Base-by-base conservation (phyloP, 805 yeast genomes). In the Saturnispora diversa region DNA sequence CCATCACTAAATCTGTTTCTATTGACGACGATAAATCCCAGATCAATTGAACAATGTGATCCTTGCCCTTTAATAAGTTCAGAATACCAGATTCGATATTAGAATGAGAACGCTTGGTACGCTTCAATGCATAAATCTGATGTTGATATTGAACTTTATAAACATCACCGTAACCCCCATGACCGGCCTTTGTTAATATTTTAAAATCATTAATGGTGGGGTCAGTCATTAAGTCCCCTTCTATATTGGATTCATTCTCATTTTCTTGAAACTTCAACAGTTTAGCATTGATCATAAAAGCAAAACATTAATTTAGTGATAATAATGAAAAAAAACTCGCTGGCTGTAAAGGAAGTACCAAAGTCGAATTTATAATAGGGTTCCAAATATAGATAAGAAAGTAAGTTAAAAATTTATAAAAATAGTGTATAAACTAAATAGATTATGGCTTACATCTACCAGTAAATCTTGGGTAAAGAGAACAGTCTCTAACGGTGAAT, bases 401-500 rank as follows among this genome's bases (percentile, higher is more conserved):
- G 19, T 23, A 5, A 5, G 21, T 29, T 15, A 11, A 13, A 35
- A 10, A 21, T 21, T 15, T 40, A 19, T 31, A 20, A 16, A 35
- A 15, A 36, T 15, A 25, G n/a, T n/a, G n/a, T 24, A 15, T 15
- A 17, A n/a, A 19, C 17, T 16, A 20, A 6, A 26, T 10, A 10
- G 12, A 4, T 35, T 66, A 90, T 68, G 99, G 99, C 68, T 78
- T 85, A 72, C 97, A 90, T 73, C 99, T 81, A 47, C 97, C 99
- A 42, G 94, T 72, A 73, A 85, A 92, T 68, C 99, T 84, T 51
- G 99, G 99, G 65, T 90, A 92, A 65, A 94, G 72, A 23, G 95
- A 83, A 65, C 98, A 92, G 64, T 92, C 98, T 69, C 98, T 84
- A 47, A 92, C 99, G 25, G 99, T 94, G 72, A 77, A 92, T 66